Evolutionary conservation across 768 basidiomycete genomes (phyloP).

Genomic region (Boletus rubescentipes): DNA sequence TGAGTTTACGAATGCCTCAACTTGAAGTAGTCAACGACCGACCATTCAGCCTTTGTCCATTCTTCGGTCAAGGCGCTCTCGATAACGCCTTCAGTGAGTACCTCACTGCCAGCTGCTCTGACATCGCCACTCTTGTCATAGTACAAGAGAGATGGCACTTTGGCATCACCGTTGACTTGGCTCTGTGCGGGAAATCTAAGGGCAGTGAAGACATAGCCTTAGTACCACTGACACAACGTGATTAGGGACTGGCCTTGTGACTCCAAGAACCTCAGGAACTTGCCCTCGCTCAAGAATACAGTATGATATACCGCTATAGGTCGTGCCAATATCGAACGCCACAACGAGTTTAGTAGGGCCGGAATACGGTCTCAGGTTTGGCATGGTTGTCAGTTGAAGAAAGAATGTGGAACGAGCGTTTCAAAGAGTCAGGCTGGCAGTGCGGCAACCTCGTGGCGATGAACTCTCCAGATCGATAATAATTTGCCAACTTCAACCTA

Average conservation of each 20-base stretch:
- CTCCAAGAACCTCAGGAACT: constrained; percentile 13
- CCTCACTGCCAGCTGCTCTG: constrained; percentile 43
- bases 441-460: no score
- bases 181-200: constrained; percentile 38
- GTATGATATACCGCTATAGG: constrained; percentile 45
- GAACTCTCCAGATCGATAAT: no score
- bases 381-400: background rate
- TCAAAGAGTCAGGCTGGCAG: no score
- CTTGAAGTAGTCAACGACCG: background rate
- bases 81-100: constrained; percentile 29
- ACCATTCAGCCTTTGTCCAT: constrained; percentile 21
- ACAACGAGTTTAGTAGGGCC: constrained; percentile 35
- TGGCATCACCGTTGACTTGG: constrained; percentile 41
- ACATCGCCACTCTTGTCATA: constrained; percentile 40
- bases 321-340: constrained; percentile 49
- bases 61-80: constrained; percentile 35
- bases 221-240: background rate
- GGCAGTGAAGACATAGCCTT: constrained; percentile 7
- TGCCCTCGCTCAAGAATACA: constrained; percentile 12
- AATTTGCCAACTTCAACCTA: no score
- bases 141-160: constrained; percentile 45
- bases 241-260: constrained; percentile 3
- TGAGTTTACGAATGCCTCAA: no score
- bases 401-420: no score
- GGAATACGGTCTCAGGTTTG: background rate